phyloP scores from a whole-genome alignment of 805 yeast genomes.

The Candida quercuum region DNA sequence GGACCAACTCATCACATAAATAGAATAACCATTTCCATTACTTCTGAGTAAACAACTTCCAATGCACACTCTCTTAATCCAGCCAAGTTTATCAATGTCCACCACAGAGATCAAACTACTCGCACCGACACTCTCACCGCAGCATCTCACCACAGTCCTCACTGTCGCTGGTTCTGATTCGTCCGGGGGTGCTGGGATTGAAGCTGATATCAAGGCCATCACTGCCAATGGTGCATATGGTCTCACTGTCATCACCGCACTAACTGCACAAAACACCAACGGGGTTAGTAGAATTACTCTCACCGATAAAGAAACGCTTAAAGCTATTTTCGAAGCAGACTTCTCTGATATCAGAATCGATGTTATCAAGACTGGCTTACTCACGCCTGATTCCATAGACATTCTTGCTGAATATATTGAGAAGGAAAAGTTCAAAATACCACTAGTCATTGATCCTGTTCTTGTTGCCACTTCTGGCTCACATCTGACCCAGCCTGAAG shows the following conservation, averaged over 20 bases:
- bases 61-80: too few relatives aligned
- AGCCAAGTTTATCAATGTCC: not conserved
- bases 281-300: slow-evolving; percentile 37
- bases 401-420: slow-evolving; percentile 36
- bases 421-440: slow-evolving; percentile 25
- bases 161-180: slow-evolving; percentile 74
- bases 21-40: too few relatives aligned
- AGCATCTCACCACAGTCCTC: slow-evolving; percentile 33
- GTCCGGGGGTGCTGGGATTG: slow-evolving; percentile 91
- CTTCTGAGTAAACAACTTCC: too few relatives aligned
- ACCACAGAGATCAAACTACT: slow-evolving; percentile 1
- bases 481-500: slow-evolving; percentile 42
- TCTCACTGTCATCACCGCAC: slow-evolving; percentile 68
- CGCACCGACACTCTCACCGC: slow-evolving; percentile 2
- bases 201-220: slow-evolving; percentile 80
- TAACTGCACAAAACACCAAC: slow-evolving; percentile 73
- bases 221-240: slow-evolving; percentile 74
- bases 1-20: too few relatives aligned
- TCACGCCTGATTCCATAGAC: slow-evolving; percentile 48
- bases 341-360: slow-evolving; percentile 57
- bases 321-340: slow-evolving; percentile 45
- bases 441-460: slow-evolving; percentile 75
- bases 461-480: slow-evolving; percentile 79
- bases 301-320: slow-evolving; percentile 39
- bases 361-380: slow-evolving; percentile 78